Evolutionary conservation across 331 rosid species (phyloP), one percentile per base, ranked within the genome.

Genomic region (Rosa hybrid): DNA sequence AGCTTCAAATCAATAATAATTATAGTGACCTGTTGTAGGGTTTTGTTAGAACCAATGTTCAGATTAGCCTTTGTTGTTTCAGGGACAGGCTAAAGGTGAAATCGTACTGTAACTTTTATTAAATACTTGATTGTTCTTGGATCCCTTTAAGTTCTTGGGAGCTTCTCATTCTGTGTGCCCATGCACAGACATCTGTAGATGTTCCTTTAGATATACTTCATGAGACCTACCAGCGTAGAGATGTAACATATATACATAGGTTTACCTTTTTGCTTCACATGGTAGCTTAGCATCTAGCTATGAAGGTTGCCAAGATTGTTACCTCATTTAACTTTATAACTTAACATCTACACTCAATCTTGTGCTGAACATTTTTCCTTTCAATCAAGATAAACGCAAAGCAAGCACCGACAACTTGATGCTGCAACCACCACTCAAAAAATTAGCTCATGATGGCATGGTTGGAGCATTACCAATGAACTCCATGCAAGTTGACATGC

Each of bases 391-490:
- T 69, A 94, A 94, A 87, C 97, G 96, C 64, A 94, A 88, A 79
- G 94, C 93, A 56, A 91, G 90, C 83, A 34, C 85, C 3, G 94
- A 88, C 88, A 89, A 92, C 87, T 72, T 85, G 62, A 86, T 84
- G 85, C 93, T 82, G 78, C 97, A 92, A 84, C 94, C 91, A 45
- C 92, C 94, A 18, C 83, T 82, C 34, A 92, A 92, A 88, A 94
- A 90, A 81, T 72, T 92, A 59, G 90, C 90, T 17, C 65, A 83
- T 23, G 97, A 88, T 70, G 90, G 90, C 59, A 64, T 86, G 21
- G 71, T 83, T 11, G 91, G 91, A 64, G 85, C 85, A 73, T 75
- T 88, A 38, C 88, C 94, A 41, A 90, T 89, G 94, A 94, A 92
- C 87, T 86, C 97, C 81, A 87, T 94, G 94, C 85, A 88, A 50